A percentile compares a stretch with the other conserved stretches of the same genome.
These are phyloP conservation scores for Schizonepeta tenuifolia DNA, from an alignment of 257 asterid species.

Conservation along the genomic window DNA sequence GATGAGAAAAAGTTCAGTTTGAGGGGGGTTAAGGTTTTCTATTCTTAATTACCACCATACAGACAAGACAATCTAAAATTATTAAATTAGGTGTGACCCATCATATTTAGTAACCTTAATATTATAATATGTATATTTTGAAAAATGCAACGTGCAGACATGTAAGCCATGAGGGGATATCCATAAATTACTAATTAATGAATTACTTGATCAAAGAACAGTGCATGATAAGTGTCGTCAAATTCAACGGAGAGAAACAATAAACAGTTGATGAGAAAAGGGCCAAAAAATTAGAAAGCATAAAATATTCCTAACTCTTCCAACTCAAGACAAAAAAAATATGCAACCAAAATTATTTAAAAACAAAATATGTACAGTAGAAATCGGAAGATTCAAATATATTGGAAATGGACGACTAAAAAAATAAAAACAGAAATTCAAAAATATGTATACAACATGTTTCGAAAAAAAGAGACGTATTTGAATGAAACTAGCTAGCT, in stretches of 20 bases:
- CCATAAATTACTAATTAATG: too few species aligned
- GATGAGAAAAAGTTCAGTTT: too few species aligned
- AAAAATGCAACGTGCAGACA: neutral
- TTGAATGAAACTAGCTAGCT: neutral
- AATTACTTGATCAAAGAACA: neutral
- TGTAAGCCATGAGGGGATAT: too few species aligned
- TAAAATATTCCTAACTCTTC: neutral
- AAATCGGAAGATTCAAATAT: neutral
- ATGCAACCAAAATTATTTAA: neutral
- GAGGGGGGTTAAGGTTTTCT: too few species aligned
- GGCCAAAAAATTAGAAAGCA: neutral
- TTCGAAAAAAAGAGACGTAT: too few species aligned
- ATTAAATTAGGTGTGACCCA: too few species aligned
- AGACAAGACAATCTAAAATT: too few species aligned
- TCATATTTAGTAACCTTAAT: too few species aligned
- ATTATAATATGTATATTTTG: too few species aligned
- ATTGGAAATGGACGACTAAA: neutral
- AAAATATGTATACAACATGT: neutral
- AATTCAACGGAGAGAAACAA: conserved; percentile 12
- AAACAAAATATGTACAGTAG: neutral
- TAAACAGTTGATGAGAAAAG: neutral
- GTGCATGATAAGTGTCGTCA: neutral
- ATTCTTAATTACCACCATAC: too few species aligned
- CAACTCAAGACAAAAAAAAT: neutral
- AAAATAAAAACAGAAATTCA: conserved; percentile 12